phyloP scores from a whole-genome alignment of 2,329 filamentous ascomycete genomes.

The Claviceps cyperi region DNA sequence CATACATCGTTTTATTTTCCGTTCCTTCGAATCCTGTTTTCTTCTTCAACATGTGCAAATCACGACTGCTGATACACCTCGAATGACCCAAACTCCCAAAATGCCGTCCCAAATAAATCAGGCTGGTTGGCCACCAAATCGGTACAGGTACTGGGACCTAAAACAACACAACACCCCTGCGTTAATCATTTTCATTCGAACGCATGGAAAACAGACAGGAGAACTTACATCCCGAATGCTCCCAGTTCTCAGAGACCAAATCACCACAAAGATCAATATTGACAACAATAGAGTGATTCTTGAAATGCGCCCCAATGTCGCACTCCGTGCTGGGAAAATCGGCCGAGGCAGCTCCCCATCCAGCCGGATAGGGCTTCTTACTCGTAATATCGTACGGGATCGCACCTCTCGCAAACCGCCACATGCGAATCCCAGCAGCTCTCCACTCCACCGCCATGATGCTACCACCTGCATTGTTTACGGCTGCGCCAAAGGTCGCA shows the following conservation, averaged over 20 bases:
- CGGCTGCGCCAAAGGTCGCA: slow-evolving; percentile 33
- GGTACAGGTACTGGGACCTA: slow-evolving; percentile 40
- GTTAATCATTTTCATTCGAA: too few relatives aligned
- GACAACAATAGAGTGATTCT: slow-evolving; percentile 49
- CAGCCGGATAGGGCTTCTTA: slow-evolving; percentile 40
- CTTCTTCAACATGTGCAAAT: too few relatives aligned
- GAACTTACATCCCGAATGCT: slow-evolving; percentile 28
- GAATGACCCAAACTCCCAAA: slow-evolving; percentile 50
- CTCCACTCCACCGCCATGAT: slow-evolving; percentile 49
- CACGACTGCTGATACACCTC: slow-evolving; percentile 32
- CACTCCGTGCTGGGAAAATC: slow-evolving; percentile 53
- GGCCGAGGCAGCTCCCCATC: slow-evolving; percentile 47
- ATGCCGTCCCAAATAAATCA: slow-evolving; percentile 41
- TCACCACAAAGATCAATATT: slow-evolving; percentile 53
- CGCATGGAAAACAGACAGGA: too few relatives aligned
- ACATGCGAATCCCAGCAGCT: slow-evolving; percentile 44
- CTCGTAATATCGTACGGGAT: slow-evolving; percentile 38
- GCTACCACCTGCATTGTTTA: slow-evolving; percentile 41
- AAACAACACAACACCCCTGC: not conserved
- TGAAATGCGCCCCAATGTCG: slow-evolving; percentile 43
- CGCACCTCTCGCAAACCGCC: slow-evolving; percentile 38
- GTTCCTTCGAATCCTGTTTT: too few relatives aligned
- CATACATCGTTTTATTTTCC: too few relatives aligned
- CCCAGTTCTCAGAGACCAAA: slow-evolving; percentile 33
- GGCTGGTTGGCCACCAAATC: slow-evolving; percentile 44